Evolutionary conservation across 805 yeast species (phyloP), one percentile per base, ranked within the genome.

Genomic region (Kregervanrija pseudodelftensis): DNA sequence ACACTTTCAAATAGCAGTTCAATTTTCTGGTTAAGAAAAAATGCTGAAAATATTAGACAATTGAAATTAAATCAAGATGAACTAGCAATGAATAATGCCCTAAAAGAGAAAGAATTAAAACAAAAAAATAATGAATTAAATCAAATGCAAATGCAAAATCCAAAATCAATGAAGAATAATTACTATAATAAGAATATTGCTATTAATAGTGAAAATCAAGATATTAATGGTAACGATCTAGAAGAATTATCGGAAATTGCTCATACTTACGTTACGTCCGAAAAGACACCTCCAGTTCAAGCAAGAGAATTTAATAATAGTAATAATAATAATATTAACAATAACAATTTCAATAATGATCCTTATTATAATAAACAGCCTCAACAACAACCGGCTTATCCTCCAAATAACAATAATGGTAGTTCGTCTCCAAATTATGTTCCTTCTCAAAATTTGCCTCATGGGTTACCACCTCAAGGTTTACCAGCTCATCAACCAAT

Each of bases 381-480:
- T 35, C 51, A 45, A 38, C 54, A 49, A 41, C 60, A 55, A 45
- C 57, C 48, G 15, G 41, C 35, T 28, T 45, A 46, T 13, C 49
- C 49, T 15, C 40, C 37, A 9, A 40, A 32, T 50, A 45, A 36
- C 45, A 30, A 13, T 30, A 37, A 33, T 11, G 61, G 59, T 10
- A 48, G 54, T 2, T 41, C 57, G 5, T 58, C 66, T 14, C 67
- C 68, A 39, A 52, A 55, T 13, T 55, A 46, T 40, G 43, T 51
- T 11, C 60, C 63, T 11, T 54, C 55, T 15, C 67, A 61, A 43
- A 54, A 53, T 12, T 51, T 58, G 28, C 67, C 66, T 11, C 65
- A 60, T 40, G 65, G 65, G 9, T 51, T 61, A 30, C 66, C 67
- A 4, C 50, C 64, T 9, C 68, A 63, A 46, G 68, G 67, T 2